These are phyloP conservation scores for Cupressus sempervirens DNA, from an alignment of 75 land plant genomes.

Conservation along the genomic window DNA sequence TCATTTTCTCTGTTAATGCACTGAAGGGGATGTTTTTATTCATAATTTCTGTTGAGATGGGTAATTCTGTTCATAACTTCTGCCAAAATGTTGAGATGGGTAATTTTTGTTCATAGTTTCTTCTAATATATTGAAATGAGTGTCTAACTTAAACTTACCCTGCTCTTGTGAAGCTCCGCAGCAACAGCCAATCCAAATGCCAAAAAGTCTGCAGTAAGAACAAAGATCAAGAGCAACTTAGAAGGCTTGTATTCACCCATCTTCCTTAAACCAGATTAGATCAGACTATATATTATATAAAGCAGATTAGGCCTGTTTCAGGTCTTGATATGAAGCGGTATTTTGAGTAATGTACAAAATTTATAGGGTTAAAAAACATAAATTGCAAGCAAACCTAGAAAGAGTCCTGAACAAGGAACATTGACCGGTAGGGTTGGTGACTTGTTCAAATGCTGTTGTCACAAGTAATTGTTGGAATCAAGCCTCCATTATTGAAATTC, in stretches of 20 bases:
- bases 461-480: background rate
- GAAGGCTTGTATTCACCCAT: constrained; percentile 8
- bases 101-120: background rate
- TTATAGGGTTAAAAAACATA: background rate
- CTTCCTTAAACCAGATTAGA: background rate
- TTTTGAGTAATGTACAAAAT: background rate
- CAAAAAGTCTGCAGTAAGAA: background rate
- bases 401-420: background rate
- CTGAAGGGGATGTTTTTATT: background rate
- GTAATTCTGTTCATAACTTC: background rate
- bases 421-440: background rate
- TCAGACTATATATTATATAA: background rate
- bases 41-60: background rate
- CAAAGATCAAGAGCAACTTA: background rate
- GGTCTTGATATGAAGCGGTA: background rate
- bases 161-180: constrained; percentile 2
- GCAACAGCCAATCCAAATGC: constrained; percentile 10
- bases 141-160: background rate
- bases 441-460: background rate
- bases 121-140: background rate
- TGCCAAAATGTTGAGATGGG: background rate
- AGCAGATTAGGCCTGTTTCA: background rate
- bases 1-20: background rate
- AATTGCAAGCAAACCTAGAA: background rate
- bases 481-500: background rate